Evolutionary conservation across 495 filamentous ascomycete species (phyloP).

Genomic region (Penicillium herquei): DNA sequence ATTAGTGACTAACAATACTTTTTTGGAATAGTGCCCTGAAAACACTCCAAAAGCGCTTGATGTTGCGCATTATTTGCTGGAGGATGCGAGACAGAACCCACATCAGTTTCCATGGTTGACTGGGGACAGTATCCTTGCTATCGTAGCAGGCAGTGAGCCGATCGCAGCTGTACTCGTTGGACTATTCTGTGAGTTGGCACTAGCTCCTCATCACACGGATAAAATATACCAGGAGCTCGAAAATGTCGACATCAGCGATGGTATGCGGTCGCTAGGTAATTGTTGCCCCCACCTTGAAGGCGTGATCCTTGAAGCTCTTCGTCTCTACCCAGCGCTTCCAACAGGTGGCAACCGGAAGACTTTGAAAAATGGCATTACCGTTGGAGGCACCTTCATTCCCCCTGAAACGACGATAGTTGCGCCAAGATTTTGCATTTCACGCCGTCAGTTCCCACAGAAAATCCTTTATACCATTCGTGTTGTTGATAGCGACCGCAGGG

Average conservation of each 20-base stretch:
- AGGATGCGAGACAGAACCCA: slow-evolving; percentile 4
- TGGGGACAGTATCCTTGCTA: slow-evolving; percentile 18
- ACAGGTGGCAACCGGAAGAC: slow-evolving; percentile 40
- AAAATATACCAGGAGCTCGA: slow-evolving; percentile 14
- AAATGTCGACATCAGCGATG: slow-evolving; percentile 6
- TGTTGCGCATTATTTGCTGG: slow-evolving; percentile 29
- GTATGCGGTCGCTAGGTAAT: background rate
- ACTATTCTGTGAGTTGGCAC: slow-evolving; percentile 17
- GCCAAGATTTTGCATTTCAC: slow-evolving; percentile 36
- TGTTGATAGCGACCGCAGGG: slow-evolving; percentile 6
- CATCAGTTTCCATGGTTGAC: slow-evolving; percentile 9
- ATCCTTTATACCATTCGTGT: no score
- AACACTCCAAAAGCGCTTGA: slow-evolving; percentile 8
- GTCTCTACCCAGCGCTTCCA: slow-evolving; percentile 47
- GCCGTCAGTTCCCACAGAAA: slow-evolving; percentile 21
- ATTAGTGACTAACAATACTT: no score
- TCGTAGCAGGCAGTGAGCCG: slow-evolving; percentile 22
- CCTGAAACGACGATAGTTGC: slow-evolving; percentile 25
- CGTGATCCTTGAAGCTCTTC: slow-evolving; percentile 52
- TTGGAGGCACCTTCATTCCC: slow-evolving; percentile 27
- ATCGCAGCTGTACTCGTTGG: slow-evolving; percentile 13
- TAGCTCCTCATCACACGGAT: slow-evolving; percentile 7
- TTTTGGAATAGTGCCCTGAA: no score
- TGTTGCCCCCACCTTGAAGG: slow-evolving; percentile 43
- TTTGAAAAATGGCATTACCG: slow-evolving; percentile 15